These are phyloP conservation scores for Trifolium dubium DNA, from an alignment of 306 rosid genomes.

Conservation along the genomic window DNA sequence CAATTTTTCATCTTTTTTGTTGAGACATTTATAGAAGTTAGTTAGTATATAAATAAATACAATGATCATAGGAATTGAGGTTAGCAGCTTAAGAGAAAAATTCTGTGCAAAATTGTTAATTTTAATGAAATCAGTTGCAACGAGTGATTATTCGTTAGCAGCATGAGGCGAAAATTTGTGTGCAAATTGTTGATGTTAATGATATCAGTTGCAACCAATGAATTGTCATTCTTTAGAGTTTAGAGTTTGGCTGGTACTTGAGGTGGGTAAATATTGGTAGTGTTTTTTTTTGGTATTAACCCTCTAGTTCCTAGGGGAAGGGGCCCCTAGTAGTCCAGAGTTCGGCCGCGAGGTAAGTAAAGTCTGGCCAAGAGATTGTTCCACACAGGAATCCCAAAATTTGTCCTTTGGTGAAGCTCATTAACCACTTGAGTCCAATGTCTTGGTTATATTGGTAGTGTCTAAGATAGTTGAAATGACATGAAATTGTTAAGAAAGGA, in stretches of 20 bases:
- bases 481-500: constrained; percentile 1
- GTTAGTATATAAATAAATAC: constrained; percentile 22
- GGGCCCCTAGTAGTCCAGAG: too few relatives aligned
- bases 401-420: too few relatives aligned
- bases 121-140: too few relatives aligned
- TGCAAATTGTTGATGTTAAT: background rate
- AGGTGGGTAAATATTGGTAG: background rate
- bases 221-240: constrained; percentile 14
- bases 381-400: too few relatives aligned
- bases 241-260: constrained; percentile 20
- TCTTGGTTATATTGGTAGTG: too few relatives aligned
- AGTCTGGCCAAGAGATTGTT: too few relatives aligned
- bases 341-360: too few relatives aligned
- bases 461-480: constrained; percentile 16
- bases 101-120: background rate
- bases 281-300: too few relatives aligned
- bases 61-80: constrained; percentile 17
- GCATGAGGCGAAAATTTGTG: background rate
- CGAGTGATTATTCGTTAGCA: too few relatives aligned
- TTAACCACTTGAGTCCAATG: too few relatives aligned
- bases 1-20: background rate
- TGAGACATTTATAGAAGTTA: background rate
- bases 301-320: too few relatives aligned
- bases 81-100: background rate
- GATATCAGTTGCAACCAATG: background rate